phyloP scores from a whole-genome alignment of 1,284 basidiomycete genomes.

The Tilletia caries region DNA sequence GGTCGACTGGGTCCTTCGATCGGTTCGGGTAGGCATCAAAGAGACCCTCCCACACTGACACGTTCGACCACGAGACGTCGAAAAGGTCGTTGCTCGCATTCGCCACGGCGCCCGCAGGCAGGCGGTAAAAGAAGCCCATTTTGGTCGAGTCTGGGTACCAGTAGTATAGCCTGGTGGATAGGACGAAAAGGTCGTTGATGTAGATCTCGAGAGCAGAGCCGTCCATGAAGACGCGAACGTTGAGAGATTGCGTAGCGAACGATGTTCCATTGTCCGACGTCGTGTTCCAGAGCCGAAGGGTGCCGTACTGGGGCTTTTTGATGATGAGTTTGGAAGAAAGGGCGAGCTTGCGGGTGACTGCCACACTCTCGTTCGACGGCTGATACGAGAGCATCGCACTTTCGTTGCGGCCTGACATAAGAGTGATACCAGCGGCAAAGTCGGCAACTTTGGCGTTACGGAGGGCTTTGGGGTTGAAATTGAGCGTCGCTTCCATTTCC shows the following conservation, averaged over 20 bases:
- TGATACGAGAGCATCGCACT: slow-evolving; percentile 22
- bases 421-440: slow-evolving; percentile 24
- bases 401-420: slow-evolving; percentile 18
- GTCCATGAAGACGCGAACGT: slow-evolving; percentile 27
- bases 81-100: not conserved
- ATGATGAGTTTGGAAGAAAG: slow-evolving; percentile 17
- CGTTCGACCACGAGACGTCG: slow-evolving; percentile 17
- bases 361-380: slow-evolving; percentile 23
- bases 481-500: slow-evolving; percentile 21
- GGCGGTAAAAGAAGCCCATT: slow-evolving; percentile 24
- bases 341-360: slow-evolving; percentile 23
- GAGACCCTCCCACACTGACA: slow-evolving; percentile 24
- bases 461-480: slow-evolving; percentile 20
- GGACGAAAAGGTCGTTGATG: slow-evolving; percentile 27
- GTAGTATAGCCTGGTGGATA: slow-evolving; percentile 26
- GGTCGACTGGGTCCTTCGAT: slow-evolving; percentile 20
- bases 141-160: slow-evolving; percentile 22
- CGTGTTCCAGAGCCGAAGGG: slow-evolving; percentile 26
- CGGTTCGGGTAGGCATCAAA: slow-evolving; percentile 25
- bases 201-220: slow-evolving; percentile 28
- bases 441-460: slow-evolving; percentile 14
- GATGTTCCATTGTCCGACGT: not conserved
- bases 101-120: slow-evolving; percentile 1
- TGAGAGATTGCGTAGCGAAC: slow-evolving; percentile 6
- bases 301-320: slow-evolving; percentile 20